Base-by-base conservation (phyloP, 192 early-diverging fungal species). In the Entrophospora sp. region DNA sequence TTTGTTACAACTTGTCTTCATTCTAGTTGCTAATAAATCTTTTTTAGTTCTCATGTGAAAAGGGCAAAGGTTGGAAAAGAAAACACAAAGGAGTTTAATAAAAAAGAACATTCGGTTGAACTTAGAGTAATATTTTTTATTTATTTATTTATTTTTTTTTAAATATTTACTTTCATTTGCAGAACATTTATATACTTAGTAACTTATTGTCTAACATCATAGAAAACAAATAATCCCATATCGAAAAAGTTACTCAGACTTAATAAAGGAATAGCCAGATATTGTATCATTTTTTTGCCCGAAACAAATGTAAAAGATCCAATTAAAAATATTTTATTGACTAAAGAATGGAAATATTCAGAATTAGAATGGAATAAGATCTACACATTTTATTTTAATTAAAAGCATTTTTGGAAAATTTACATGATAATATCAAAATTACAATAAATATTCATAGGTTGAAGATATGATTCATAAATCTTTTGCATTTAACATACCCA, bases 251-350 rank as follows among this genome's bases (percentile, higher is more conserved):
- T 45, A 44, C 38, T 61, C 6, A 44, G 27, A 25, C 44, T 44
- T 44, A 12, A n/a, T 31, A 16, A 61, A 61, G 42, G 59, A 8
- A 61, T 61, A 13, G 59, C 59, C 4, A 24, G 43, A 31, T 61
- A 61, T 16, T 44, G 28, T 28, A 32, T 61, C 42, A 61, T 61
- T 61, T 61, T 57, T 61, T 45, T 61, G 20, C 59, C 59, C 28
- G 40, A 61, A 44, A n/a, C 24, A 28, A 61, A 61, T 31, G 44
- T 27, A 61, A 4, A 44, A 36, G 38, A 45, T 45, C 38, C 43
- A 9, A 9, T 61, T 27, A 61, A 61, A 24, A 61, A 9, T 44
- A 4, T 61, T 44, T 13, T 61, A 14, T 44, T 24, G 44, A 61
- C 0, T 44, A 5, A 61, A 43, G 59, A 61, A 61, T 61, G 40